Base-by-base conservation (phyloP, 2,329 filamentous ascomycete species). In the Fusarium secorum region DNA sequence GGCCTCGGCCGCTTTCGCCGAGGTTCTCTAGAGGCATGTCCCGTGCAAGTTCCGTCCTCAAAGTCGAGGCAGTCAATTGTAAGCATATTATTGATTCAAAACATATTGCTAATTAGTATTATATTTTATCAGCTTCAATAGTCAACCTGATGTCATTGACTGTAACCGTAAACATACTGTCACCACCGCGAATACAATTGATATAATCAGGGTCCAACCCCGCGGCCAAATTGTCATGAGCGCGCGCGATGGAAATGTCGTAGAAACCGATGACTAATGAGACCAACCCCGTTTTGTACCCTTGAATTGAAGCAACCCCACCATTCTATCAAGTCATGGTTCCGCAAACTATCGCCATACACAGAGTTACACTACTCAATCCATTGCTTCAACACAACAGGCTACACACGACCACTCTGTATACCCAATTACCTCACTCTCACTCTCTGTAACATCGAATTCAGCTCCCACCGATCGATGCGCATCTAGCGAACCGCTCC, bases 281-380 rank as follows among this genome's bases (percentile, higher is more conserved):
- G 0, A 30, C 61, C 36, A 35, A 57, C 53, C 62, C 41, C 48
- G 48, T 66, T 72, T 61, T 58, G 57, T 38, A 64, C 58, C 62
- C 59, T 64, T 68, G 66, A 70, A 67, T 55, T 44, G 13, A 42
- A 45, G 36, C 15, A 55, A 67, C 73, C 68, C 73, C 71, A 75
- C 73, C 67, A 70, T 55, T 54, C 68, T 49, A 64, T 70, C 71
- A 67, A 75, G 69, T 60, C 62, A 71, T 71, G 73, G 69, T 74
- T 70, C 71, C 67, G 69, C 70, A 71, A 74, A 71, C 66, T 64
- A 75, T 75, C 71, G 64, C 70, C 65, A 75, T 75, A 68, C 62
- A 70, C 48, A 42, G 58, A 59, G 59, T 61, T 66, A 48, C 60
- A 38, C 58, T 56, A 49, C 66, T 68, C 71, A 57, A 60, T 65